These are phyloP conservation scores for Taphrina confusa DNA, from an alignment of 1,139 yeast genomes.

Conservation along the genomic window DNA sequence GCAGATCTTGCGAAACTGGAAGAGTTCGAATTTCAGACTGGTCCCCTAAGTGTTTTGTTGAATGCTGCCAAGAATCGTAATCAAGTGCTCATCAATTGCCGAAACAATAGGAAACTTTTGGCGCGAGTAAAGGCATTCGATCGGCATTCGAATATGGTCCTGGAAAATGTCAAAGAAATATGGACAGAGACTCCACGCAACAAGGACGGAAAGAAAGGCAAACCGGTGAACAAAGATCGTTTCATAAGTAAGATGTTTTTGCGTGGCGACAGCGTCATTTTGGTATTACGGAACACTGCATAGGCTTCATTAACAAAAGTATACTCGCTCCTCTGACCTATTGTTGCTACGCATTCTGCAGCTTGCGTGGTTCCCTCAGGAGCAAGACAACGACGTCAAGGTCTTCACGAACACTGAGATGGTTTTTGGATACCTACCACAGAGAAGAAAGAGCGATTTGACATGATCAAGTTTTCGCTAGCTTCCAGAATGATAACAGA, in stretches of 20 bases:
- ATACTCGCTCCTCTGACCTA: too few relatives aligned
- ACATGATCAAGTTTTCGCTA: too few relatives aligned
- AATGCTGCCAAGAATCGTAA: slow-evolving; percentile 72
- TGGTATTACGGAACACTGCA: slow-evolving; percentile 59
- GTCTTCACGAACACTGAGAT: too few relatives aligned
- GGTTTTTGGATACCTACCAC: too few relatives aligned
- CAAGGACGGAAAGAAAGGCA: slow-evolving; percentile 69
- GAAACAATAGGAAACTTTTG: slow-evolving; percentile 88
- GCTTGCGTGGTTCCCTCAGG: too few relatives aligned
- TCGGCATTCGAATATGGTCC: slow-evolving; percentile 88
- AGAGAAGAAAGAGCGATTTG: too few relatives aligned
- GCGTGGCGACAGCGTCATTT: slow-evolving; percentile 92
- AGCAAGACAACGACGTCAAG: too few relatives aligned
- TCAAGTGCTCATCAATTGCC: slow-evolving; percentile 81
- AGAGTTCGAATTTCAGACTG: slow-evolving; percentile 85
- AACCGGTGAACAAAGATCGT: slow-evolving; percentile 73
- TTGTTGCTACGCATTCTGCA: too few relatives aligned
- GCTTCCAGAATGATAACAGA: too few relatives aligned
- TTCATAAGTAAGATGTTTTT: slow-evolving; percentile 85
- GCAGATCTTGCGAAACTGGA: slow-evolving; percentile 78
- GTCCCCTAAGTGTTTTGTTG: slow-evolving; percentile 85
- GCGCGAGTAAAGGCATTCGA: slow-evolving; percentile 94
- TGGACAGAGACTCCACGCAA: slow-evolving; percentile 76
- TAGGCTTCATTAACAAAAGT: too few relatives aligned
- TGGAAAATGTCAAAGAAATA: slow-evolving; percentile 88